phyloP scores from a whole-genome alignment of 768 basidiomycete species.

The Agaricus blazei region DNA sequence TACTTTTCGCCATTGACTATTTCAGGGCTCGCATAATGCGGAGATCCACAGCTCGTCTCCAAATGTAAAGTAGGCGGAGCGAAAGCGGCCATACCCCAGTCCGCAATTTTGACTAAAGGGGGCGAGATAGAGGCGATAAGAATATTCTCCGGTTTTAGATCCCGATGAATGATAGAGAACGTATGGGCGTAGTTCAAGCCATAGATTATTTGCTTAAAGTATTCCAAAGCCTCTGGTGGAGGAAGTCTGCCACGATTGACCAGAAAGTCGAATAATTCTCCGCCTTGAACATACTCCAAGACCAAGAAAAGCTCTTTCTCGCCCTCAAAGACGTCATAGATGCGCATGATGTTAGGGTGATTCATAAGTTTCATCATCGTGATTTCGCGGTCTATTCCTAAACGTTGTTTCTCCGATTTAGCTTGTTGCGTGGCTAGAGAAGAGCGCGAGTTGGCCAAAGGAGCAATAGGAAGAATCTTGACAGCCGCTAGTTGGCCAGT shows the following conservation, averaged over 20 bases:
- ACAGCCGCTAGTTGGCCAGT: slow-evolving; percentile 93
- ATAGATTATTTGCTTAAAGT: slow-evolving; percentile 94
- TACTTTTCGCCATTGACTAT: slow-evolving; percentile 91
- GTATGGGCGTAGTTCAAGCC: slow-evolving; percentile 96
- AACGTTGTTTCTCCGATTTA: slow-evolving; percentile 74
- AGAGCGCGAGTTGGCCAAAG: slow-evolving; percentile 67
- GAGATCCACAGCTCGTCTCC: slow-evolving; percentile 94
- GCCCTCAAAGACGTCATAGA: slow-evolving; percentile 95
- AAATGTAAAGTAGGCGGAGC: slow-evolving; percentile 80
- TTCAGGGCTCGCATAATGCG: slow-evolving; percentile 96
- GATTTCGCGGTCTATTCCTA: slow-evolving; percentile 91
- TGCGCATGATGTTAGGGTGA: slow-evolving; percentile 92
- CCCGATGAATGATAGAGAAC: slow-evolving; percentile 96
- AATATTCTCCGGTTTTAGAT: slow-evolving; percentile 97
- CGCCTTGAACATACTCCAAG: slow-evolving; percentile 92
- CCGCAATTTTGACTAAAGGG: slow-evolving; percentile 90
- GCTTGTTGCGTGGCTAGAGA: slow-evolving; percentile 62
- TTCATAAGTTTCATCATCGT: slow-evolving; percentile 99
- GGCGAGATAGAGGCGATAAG: slow-evolving; percentile 79
- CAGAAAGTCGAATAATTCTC: slow-evolving; percentile 95
- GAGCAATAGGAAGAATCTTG: slow-evolving; percentile 88
- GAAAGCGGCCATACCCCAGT: slow-evolving; percentile 98
- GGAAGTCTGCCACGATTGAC: slow-evolving; percentile 83
- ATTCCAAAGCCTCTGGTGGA: slow-evolving; percentile 77
- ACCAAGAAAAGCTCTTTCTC: slow-evolving; percentile 88